Conservation (phyloP, 352 stramenopile genomes). For the Pythium rishiriense region DNA sequence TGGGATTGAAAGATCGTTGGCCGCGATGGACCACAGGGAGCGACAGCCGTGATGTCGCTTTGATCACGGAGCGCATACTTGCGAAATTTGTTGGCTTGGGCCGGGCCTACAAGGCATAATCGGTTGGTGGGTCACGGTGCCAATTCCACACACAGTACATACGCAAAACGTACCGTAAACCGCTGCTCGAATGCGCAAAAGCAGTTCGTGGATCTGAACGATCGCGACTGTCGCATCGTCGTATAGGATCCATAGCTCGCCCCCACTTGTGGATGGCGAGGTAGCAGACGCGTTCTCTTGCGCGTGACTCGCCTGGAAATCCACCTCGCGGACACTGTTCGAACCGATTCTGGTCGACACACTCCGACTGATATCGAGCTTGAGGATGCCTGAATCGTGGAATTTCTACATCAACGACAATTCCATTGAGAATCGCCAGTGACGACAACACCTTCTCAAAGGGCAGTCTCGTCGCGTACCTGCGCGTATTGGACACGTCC, state of each 20-base stretch:
- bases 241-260: slow-evolving; percentile 80
- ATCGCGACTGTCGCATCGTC: slow-evolving; percentile 77
- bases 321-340: slow-evolving; percentile 9
- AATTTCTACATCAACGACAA: slow-evolving; percentile 21
- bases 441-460: too few relatives aligned
- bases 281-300: not conserved
- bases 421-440: not conserved
- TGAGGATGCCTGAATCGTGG: slow-evolving; percentile 23
- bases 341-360: slow-evolving; percentile 20
- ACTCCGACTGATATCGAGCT: slow-evolving; percentile 25
- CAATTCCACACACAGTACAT: not conserved
- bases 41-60: slow-evolving; percentile 52
- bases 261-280: slow-evolving; percentile 8
- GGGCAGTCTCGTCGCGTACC: too few relatives aligned
- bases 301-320: slow-evolving; percentile 3
- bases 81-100: slow-evolving; percentile 74
- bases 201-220: slow-evolving; percentile 65
- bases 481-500: slow-evolving; percentile 62
- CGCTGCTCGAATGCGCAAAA: slow-evolving; percentile 46
- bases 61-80: slow-evolving; percentile 83
- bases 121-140: not conserved
- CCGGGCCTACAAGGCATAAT: slow-evolving; percentile 34
- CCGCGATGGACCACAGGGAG: slow-evolving; percentile 61
- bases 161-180: slow-evolving; percentile 45
- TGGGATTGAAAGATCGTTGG: slow-evolving; percentile 86